Conservation (phyloP, 805 yeast species). For the Alloascoidea africana region DNA sequence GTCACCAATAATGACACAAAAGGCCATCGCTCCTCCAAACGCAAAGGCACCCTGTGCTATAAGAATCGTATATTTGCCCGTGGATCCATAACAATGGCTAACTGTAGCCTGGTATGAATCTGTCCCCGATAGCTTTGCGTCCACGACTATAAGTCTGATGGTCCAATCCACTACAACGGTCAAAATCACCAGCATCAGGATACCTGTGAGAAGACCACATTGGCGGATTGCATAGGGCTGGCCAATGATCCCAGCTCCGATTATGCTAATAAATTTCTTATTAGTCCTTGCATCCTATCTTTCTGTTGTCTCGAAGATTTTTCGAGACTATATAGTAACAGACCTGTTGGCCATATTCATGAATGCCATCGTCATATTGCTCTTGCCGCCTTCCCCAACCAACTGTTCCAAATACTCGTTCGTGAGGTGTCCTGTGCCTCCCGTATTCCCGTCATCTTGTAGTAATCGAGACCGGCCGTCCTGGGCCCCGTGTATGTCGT, state of each 20-base stretch:
- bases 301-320: not conserved
- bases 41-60: slow-evolving; percentile 81
- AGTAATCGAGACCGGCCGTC: too few relatives aligned
- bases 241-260: slow-evolving; percentile 94
- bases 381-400: slow-evolving; percentile 21
- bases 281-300: slow-evolving; percentile 2
- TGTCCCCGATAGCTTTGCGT: slow-evolving; percentile 64
- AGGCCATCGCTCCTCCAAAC: slow-evolving; percentile 88
- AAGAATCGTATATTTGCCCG: slow-evolving; percentile 54
- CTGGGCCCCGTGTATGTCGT: too few relatives aligned
- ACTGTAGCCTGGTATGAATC: slow-evolving; percentile 79
- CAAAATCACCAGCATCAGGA: slow-evolving; percentile 39
- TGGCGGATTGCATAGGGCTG: slow-evolving; percentile 81
- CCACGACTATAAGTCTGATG: slow-evolving; percentile 58
- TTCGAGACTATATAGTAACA: not conserved
- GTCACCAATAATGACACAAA: slow-evolving; percentile 89
- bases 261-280: slow-evolving; percentile 31
- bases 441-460: not conserved
- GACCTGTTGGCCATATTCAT: slow-evolving; percentile 85
- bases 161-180: slow-evolving; percentile 85
- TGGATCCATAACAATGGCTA: slow-evolving; percentile 56
- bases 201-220: slow-evolving; percentile 66
- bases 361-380: slow-evolving; percentile 71
- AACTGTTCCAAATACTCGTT: slow-evolving; percentile 1
- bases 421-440: not conserved